Evolutionary conservation across 805 yeast genomes (phyloP).

Genomic region (Sugiyamaella smithiae): DNA sequence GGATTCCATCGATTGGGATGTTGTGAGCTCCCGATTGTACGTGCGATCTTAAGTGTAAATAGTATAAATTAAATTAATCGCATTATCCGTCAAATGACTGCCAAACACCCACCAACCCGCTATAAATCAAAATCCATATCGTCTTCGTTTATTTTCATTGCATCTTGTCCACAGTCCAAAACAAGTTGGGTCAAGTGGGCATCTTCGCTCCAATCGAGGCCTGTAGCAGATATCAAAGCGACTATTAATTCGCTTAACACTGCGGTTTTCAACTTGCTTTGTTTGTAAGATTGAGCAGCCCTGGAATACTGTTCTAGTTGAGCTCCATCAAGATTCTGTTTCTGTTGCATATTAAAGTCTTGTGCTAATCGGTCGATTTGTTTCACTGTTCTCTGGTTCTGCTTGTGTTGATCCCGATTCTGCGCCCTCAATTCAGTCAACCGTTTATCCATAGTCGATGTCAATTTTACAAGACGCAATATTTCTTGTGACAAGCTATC

Average conservation of each 20-base stretch:
- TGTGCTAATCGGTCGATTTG: background rate
- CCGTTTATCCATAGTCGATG: background rate
- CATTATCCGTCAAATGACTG: background rate
- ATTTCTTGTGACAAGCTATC: background rate
- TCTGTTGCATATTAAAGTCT: slow-evolving; percentile 10
- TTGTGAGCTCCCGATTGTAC: slow-evolving; percentile 27
- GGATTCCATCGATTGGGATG: slow-evolving; percentile 79
- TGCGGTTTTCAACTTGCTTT: slow-evolving; percentile 8
- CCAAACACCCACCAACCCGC: slow-evolving; percentile 1
- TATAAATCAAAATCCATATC: slow-evolving; percentile 5
- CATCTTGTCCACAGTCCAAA: slow-evolving; percentile 15
- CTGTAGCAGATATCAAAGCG: slow-evolving; percentile 23
- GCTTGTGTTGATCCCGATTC: background rate
- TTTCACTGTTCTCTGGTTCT: background rate
- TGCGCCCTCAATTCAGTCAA: background rate
- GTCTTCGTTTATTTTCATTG: background rate
- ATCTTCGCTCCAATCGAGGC: slow-evolving; percentile 24
- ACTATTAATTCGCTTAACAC: slow-evolving; percentile 22
- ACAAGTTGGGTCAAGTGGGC: slow-evolving; percentile 11
- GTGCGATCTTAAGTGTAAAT: slow-evolving; percentile 5
- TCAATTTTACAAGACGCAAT: background rate
- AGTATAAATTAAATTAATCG: background rate
- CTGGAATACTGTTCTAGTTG: slow-evolving; percentile 12
- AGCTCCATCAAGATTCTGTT: slow-evolving; percentile 3
- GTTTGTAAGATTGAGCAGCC: slow-evolving; percentile 2